These are phyloP conservation scores for Leucocoprinus sp. DNA, from an alignment of 768 basidiomycete genomes.

Conservation along the genomic window DNA sequence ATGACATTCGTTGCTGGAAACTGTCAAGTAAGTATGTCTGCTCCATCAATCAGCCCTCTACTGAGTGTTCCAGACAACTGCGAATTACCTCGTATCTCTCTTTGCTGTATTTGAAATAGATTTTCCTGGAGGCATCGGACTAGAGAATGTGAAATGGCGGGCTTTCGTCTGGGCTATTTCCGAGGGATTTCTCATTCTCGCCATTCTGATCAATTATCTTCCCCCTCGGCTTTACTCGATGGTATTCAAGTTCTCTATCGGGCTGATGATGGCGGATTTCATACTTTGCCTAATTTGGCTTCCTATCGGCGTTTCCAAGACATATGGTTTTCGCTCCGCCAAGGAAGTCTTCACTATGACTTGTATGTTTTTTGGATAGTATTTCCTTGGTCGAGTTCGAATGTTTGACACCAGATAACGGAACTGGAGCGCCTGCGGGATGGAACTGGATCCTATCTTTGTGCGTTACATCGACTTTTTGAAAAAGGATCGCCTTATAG, in stretches of 20 bases:
- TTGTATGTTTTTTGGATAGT: conserved; percentile 38
- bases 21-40: conserved; percentile 49
- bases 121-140: conserved; percentile 72
- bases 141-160: conserved; percentile 76
- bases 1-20: conserved; percentile 89
- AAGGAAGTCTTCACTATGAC: conserved; percentile 78
- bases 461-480: conserved; percentile 28
- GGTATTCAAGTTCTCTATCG: conserved; percentile 71
- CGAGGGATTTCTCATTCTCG: conserved; percentile 59
- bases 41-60: background rate
- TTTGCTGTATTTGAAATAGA: conserved; percentile 70
- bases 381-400: background rate
- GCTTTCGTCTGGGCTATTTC: conserved; percentile 80
- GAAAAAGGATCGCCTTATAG: background rate
- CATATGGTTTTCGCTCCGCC: conserved; percentile 82
- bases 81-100: conserved; percentile 86
- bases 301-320: conserved; percentile 81
- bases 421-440: conserved; percentile 70
- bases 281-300: conserved; percentile 86
- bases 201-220: conserved; percentile 80
- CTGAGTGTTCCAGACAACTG: too few relatives aligned
- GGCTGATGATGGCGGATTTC: conserved; percentile 78
- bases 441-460: conserved; percentile 93
- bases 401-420: background rate
- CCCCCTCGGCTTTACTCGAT: conserved; percentile 67